Percentiles rank a stretch among this genome's conserved stretches.
phyloP scores from a whole-genome alignment of 2,329 filamentous ascomycete genomes.

The Ascochyta viciae-villosae region DNA sequence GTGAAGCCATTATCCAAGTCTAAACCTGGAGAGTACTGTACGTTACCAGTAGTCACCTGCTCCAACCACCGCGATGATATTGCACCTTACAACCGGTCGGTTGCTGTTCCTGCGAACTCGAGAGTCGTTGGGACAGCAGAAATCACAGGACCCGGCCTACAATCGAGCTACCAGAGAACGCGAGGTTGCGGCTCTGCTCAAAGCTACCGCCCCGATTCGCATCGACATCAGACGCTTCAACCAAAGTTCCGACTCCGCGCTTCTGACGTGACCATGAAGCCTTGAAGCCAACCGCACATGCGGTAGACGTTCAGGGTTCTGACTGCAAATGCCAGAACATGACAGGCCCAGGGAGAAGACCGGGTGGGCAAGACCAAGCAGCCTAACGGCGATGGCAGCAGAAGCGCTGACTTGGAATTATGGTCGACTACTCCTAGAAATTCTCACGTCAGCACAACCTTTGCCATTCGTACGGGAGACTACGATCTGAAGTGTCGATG shows the following conservation, averaged over 20 bases:
- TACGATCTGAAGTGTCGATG: background rate
- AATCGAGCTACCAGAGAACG: background rate
- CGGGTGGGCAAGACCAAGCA: constrained; percentile 58
- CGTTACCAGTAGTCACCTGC: constrained; percentile 55
- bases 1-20: constrained; percentile 57
- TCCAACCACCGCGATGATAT: constrained; percentile 59
- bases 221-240: constrained; percentile 56
- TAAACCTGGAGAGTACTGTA: constrained; percentile 48
- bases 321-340: constrained; percentile 49
- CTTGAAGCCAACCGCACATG: constrained; percentile 43
- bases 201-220: constrained; percentile 54
- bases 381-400: constrained; percentile 49
- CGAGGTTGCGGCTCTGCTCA: constrained; percentile 50
- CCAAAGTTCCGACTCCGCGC: constrained; percentile 48
- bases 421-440: constrained; percentile 1
- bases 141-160: background rate
- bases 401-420: constrained; percentile 49
- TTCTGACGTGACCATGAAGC: constrained; percentile 64
- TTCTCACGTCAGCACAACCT: background rate
- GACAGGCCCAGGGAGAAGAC: constrained; percentile 55
- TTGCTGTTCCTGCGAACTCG: constrained; percentile 59
- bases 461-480: background rate
- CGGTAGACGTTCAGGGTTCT: background rate
- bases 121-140: constrained; percentile 51
- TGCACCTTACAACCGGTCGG: constrained; percentile 58